Conservation (phyloP, 1,139 yeast genomes). For the Sugiyamaella neomexicana region DNA sequence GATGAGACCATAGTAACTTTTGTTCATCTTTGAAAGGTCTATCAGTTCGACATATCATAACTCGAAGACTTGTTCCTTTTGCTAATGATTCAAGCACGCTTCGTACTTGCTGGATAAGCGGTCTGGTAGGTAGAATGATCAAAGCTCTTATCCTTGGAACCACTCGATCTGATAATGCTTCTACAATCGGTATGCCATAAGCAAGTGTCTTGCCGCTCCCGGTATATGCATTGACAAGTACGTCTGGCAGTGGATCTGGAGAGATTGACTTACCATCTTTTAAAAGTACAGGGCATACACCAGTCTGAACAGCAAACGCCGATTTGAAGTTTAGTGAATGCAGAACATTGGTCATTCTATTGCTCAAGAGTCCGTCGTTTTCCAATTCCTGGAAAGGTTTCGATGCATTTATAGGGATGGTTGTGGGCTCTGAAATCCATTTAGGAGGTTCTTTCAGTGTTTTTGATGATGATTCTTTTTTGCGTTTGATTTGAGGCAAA, state of each 20-base stretch:
- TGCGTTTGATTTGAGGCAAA: constrained; percentile 77
- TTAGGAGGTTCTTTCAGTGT: constrained; percentile 25
- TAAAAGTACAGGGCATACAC: constrained; percentile 60
- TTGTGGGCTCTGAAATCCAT: constrained; percentile 70
- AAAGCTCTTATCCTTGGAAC: constrained; percentile 78
- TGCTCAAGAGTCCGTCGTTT: constrained; percentile 33
- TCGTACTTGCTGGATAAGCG: constrained; percentile 79
- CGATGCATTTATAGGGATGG: constrained; percentile 41
- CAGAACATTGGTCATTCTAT: constrained; percentile 47
- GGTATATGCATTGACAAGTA: constrained; percentile 89
- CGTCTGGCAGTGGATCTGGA: constrained; percentile 57
- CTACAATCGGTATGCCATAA: constrained; percentile 79
- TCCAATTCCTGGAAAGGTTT: constrained; percentile 35
- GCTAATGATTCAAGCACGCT: constrained; percentile 59
- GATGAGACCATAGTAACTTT: constrained; percentile 43
- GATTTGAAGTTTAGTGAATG: constrained; percentile 46
- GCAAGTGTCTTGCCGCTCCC: constrained; percentile 97
- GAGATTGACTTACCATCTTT: constrained; percentile 51
- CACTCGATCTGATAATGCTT: constrained; percentile 58
- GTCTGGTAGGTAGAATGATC: constrained; percentile 85
- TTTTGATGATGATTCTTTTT: constrained; percentile 23
- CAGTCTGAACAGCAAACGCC: constrained; percentile 80
- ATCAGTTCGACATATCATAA: constrained; percentile 53
- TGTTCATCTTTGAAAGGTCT: constrained; percentile 69
- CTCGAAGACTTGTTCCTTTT: constrained; percentile 63